phyloP scores from a whole-genome alignment of 345 rosid genomes.

The Citrus australasica region DNA sequence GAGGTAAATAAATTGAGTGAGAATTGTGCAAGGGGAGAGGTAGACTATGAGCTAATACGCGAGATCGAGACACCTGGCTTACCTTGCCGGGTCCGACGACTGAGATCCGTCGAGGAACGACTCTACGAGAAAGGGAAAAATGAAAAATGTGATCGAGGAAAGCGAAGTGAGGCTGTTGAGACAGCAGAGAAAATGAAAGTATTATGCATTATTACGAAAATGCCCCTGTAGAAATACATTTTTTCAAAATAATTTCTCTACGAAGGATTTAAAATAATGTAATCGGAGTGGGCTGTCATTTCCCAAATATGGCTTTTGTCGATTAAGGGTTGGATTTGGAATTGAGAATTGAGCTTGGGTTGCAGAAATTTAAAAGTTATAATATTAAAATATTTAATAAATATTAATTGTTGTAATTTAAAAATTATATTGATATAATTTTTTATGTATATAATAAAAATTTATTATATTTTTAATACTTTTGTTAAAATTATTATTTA shows the following conservation, averaged over 20 bases:
- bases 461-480: no score
- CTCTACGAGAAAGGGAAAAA: not conserved
- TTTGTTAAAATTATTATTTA: no score
- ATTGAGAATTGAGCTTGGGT: no score
- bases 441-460: no score
- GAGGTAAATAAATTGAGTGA: not conserved
- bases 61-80: constrained; percentile 8
- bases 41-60: not conserved
- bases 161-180: not conserved
- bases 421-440: no score
- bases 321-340: no score
- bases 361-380: no score
- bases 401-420: no score
- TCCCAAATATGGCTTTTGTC: not conserved
- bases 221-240: not conserved
- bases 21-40: not conserved
- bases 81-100: constrained; percentile 11
- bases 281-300: not conserved
- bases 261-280: not conserved
- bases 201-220: not conserved
- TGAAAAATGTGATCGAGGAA: not conserved
- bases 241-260: not conserved
- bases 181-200: not conserved
- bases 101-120: constrained; percentile 14
- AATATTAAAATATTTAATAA: no score